Evolutionary conservation across 2,329 filamentous ascomycete species (phyloP).

Genomic region (Elsinoe arachidis): DNA sequence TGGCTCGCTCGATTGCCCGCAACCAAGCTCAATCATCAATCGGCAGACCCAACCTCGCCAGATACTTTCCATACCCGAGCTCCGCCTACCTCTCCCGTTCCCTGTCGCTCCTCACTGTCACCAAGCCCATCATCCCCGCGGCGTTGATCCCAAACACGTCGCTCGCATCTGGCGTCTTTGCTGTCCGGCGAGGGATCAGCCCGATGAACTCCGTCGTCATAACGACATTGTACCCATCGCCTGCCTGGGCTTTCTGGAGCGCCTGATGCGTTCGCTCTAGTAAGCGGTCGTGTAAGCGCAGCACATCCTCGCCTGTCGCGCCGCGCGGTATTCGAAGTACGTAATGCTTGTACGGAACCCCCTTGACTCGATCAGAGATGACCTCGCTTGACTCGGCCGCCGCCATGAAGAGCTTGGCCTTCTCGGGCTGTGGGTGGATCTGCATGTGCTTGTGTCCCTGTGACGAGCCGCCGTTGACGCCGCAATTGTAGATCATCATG

Average conservation of each 20-base stretch:
- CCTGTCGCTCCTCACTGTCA: slow-evolving; percentile 15
- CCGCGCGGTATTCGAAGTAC: slow-evolving; percentile 9
- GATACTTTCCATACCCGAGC: slow-evolving; percentile 13
- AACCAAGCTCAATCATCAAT: slow-evolving; percentile 4
- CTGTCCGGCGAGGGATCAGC: slow-evolving; percentile 28
- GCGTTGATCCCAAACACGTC: slow-evolving; percentile 26
- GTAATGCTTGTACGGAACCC: slow-evolving; percentile 14
- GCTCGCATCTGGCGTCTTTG: slow-evolving; percentile 15
- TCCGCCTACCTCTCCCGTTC: slow-evolving; percentile 11
- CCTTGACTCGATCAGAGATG: not conserved
- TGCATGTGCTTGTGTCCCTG: slow-evolving; percentile 41
- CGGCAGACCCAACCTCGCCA: slow-evolving; percentile 9
- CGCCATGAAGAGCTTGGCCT: slow-evolving; percentile 15
- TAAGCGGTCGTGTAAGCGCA: slow-evolving; percentile 18
- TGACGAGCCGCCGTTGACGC: slow-evolving; percentile 35
- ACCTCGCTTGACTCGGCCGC: not conserved
- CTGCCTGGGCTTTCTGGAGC: slow-evolving; percentile 16
- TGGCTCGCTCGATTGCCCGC: not conserved
- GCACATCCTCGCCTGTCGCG: slow-evolving; percentile 13
- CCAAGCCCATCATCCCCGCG: slow-evolving; percentile 31
- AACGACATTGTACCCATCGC: slow-evolving; percentile 28
- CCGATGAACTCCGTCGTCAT: slow-evolving; percentile 28
- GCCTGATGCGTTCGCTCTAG: not conserved
- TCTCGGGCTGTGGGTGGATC: slow-evolving; percentile 29
- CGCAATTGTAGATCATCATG: slow-evolving; percentile 40